Conservation (phyloP, 768 basidiomycete species). For the Solioccasus polychromus region DNA sequence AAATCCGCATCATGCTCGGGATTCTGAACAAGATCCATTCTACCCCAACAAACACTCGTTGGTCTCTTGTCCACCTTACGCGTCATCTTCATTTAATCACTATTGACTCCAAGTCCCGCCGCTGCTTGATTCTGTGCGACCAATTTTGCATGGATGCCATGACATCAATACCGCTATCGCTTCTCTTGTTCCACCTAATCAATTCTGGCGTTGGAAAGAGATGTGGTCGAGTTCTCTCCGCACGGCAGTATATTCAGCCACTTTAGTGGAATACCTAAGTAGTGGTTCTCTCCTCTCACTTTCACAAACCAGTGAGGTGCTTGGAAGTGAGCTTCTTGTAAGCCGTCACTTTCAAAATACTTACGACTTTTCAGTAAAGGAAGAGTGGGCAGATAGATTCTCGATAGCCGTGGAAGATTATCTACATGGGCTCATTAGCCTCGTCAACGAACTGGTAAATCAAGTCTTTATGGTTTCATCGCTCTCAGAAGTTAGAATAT, state of each 20-base stretch:
- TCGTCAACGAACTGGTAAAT: conserved; percentile 78
- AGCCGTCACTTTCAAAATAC: not conserved
- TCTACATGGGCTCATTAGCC: conserved; percentile 71
- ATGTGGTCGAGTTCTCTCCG: conserved; percentile 75
- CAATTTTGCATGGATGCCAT: conserved; percentile 53
- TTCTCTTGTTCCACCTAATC: conserved; percentile 59
- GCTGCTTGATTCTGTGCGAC: conserved; percentile 55
- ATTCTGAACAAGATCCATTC: conserved; percentile 78
- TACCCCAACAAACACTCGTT: conserved; percentile 59
- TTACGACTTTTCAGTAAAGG: conserved; percentile 48
- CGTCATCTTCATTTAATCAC: conserved; percentile 11
- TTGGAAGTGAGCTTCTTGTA: conserved; percentile 59
- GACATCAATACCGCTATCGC: conserved; percentile 52
- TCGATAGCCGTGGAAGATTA: conserved; percentile 73
- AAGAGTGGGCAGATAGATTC: conserved; percentile 68
- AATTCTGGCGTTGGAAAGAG: conserved; percentile 84
- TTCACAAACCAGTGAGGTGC: conserved; percentile 44
- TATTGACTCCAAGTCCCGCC: conserved; percentile 46
- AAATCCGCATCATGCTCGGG: conserved; percentile 69
- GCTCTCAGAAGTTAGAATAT: not conserved
- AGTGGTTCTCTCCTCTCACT: conserved; percentile 58
- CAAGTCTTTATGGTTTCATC: not conserved
- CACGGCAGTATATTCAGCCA: conserved; percentile 61
- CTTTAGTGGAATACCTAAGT: conserved; percentile 63
- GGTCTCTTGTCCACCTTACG: conserved; percentile 23